A percentile compares a stretch with the other conserved stretches of the same genome.
Conservation (phyloP, 148 eudicot species). For the Mesembryanthemum crystallinum region DNA sequence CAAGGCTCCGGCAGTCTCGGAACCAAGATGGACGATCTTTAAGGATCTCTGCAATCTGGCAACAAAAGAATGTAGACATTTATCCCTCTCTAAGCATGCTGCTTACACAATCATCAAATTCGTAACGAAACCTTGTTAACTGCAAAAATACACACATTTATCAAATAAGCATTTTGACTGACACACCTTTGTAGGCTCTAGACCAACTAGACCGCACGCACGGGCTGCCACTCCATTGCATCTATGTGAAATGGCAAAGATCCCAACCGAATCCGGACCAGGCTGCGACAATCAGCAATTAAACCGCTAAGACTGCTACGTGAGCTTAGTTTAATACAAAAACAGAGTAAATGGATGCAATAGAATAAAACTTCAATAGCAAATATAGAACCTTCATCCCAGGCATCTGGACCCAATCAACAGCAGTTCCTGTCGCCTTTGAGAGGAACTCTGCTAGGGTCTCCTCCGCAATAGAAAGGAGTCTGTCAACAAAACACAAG, state of each 20-base stretch:
- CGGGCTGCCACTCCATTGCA: conserved; percentile 96
- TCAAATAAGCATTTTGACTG: not conserved
- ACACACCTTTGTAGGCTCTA: conserved; percentile 88
- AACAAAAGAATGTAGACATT: conserved; percentile 13
- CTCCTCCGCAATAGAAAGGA: conserved; percentile 94
- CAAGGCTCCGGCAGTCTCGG: conserved; percentile 96
- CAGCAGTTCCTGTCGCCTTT: conserved; percentile 99
- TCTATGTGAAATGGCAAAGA: conserved; percentile 89
- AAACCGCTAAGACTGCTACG: conserved; percentile 9
- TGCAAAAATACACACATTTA: not conserved
- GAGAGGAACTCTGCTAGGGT: conserved; percentile 99
- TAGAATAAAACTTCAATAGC: not conserved
- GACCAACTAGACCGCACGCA: conserved; percentile 94
- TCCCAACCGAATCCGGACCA: conserved; percentile 99
- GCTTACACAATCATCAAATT: conserved; percentile 4
- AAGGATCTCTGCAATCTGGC: conserved; percentile 89
- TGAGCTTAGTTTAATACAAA: not conserved
- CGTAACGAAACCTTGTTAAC: not conserved
- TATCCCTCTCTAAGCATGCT: conserved; percentile 2
- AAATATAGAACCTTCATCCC: conserved; percentile 83
- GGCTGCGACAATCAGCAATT: conserved; percentile 48
- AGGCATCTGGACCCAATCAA: conserved; percentile 99
- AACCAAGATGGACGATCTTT: conserved; percentile 97
- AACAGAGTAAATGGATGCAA: not conserved
- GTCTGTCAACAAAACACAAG: conserved; percentile 42